Base-by-base conservation (phyloP, 108 stramenopile genomes). In the Craspedostauros australis region DNA sequence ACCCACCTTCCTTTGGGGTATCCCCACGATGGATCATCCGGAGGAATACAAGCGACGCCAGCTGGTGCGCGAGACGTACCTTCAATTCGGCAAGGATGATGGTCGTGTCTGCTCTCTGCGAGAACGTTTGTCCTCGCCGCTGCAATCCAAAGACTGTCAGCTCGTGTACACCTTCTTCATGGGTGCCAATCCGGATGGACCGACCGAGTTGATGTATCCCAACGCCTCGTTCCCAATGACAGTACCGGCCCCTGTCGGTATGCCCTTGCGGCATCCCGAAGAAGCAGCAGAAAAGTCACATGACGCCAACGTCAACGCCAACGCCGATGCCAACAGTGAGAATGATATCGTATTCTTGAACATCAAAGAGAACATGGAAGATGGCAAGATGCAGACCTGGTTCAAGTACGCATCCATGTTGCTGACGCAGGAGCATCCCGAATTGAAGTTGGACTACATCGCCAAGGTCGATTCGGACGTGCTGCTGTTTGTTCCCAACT, bases 391-490 rank as follows among this genome's bases (percentile, higher is more conserved):
- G 30, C 51, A 30, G 5, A 60, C 66, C 9, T 68, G 66, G 66
- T 61, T 68, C 15, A 25, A 46, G 22, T 68, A 61, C 32, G 58
- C 66, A 19, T n/a, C n/a, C n/a, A n/a, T n/a, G n/a, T n/a, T n/a
- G n/a, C n/a, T n/a, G n/a, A n/a, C n/a, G n/a, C n/a, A n/a, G n/a
- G n/a, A n/a, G n/a, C n/a, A n/a, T n/a, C n/a, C n/a, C n/a, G n/a
- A n/a, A n/a, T n/a, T n/a, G n/a, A n/a, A 42, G 4, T 52, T 69
- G 29, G 74, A 75, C 29, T 75, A 75, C 42, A 32, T 66, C 43
- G 59, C 34, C 38, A 76, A 76, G 28, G 34, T 53, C 0, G 69
- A 76, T 42, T 34, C 49, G 3, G 75, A 76, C 48, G 45, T 64
- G 1, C 22, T 76, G 23, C 34, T 66, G 4, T 61, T 41, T 39